Conservation (phyloP, 352 stramenopile genomes). For the Peronospora destructor region DNA sequence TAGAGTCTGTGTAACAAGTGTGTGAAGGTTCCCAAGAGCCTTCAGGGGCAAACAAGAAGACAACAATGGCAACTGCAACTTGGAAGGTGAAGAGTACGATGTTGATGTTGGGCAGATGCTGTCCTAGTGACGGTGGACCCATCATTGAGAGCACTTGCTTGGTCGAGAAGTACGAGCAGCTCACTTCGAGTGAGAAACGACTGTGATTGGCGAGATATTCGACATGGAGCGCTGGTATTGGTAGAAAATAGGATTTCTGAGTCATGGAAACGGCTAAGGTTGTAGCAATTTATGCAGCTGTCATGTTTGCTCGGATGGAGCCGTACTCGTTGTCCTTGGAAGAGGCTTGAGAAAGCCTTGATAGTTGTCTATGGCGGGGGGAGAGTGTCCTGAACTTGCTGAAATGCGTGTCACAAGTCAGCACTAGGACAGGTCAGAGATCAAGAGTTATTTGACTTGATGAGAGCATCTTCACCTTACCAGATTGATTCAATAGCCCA, state of each 20-base stretch:
- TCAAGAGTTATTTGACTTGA: constrained; percentile 8
- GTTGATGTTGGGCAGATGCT: constrained; percentile 28
- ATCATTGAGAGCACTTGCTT: constrained; percentile 12
- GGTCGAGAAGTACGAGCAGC: constrained; percentile 3
- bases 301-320: constrained; percentile 18
- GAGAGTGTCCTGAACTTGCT: constrained; percentile 12
- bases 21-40: constrained; percentile 23
- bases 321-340: constrained; percentile 28
- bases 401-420: constrained; percentile 6
- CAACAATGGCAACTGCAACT: constrained; percentile 14
- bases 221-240: constrained; percentile 7
- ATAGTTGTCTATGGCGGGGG: constrained; percentile 9
- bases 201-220: constrained; percentile 19
- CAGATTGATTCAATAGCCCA: constrained; percentile 18
- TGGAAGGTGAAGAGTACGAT: constrained; percentile 29
- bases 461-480: constrained; percentile 17
- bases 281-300: constrained; percentile 11
- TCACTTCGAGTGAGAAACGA: constrained; percentile 2
- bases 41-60: constrained; percentile 31
- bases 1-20: constrained; percentile 4
- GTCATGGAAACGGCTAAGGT: constrained; percentile 15
- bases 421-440: constrained; percentile 9
- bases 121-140: constrained; percentile 13
- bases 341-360: constrained; percentile 18
- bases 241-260: constrained; percentile 18